phyloP scores from a whole-genome alignment of 1,139 yeast genomes.

The Yamadazyma triangularis region DNA sequence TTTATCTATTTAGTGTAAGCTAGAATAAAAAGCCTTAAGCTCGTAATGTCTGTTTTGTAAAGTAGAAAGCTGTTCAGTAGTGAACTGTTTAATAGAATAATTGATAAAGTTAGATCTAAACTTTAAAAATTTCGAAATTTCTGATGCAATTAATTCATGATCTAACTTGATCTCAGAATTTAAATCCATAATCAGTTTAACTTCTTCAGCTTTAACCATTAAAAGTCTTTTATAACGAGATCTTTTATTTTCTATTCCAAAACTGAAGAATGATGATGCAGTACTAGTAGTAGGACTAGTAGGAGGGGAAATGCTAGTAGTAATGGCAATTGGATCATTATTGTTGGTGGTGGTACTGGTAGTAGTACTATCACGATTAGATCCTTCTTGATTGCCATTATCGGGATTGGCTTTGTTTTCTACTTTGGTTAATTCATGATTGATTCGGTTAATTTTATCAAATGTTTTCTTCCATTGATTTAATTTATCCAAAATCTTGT shows the following conservation, averaged over 20 bases:
- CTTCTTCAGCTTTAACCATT: slow-evolving; percentile 27
- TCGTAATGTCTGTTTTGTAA: slow-evolving; percentile 6
- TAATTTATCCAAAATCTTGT: slow-evolving; percentile 32
- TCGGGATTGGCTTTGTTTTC: slow-evolving; percentile 15
- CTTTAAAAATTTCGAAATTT: slow-evolving; percentile 52
- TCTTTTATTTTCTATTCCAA: slow-evolving; percentile 34
- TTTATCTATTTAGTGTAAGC: too few relatives aligned
- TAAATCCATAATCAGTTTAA: slow-evolving; percentile 28
- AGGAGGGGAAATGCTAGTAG: background rate
- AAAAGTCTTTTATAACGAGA: slow-evolving; percentile 30
- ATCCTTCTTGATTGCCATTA: background rate
- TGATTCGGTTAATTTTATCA: slow-evolving; percentile 22
- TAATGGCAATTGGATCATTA: background rate
- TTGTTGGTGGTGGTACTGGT: background rate
- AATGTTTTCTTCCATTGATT: slow-evolving; percentile 51
- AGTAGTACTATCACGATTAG: background rate
- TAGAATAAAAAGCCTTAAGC: background rate
- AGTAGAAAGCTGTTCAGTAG: slow-evolving; percentile 5
- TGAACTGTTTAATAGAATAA: slow-evolving; percentile 31
- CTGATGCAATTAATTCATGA: slow-evolving; percentile 61
- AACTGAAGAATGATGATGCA: slow-evolving; percentile 22
- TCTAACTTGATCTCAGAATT: slow-evolving; percentile 37
- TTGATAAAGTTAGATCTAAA: slow-evolving; percentile 42
- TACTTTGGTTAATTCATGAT: slow-evolving; percentile 25
- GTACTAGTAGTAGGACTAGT: slow-evolving; percentile 5